Evolutionary conservation across 495 filamentous ascomycete species (phyloP).

Genomic region (Podospora pseudocomata): DNA sequence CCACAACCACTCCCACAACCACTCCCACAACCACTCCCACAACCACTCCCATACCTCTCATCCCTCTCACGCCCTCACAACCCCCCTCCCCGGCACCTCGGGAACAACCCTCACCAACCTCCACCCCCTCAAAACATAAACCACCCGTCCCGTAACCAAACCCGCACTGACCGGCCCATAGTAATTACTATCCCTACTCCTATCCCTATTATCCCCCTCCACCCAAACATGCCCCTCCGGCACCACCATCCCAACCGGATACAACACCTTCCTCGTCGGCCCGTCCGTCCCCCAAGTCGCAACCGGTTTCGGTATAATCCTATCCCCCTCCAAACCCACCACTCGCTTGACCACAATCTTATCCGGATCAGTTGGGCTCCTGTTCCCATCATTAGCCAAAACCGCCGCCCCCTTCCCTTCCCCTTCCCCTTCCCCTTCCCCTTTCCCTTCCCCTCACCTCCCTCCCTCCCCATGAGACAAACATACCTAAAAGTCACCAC

Average conservation of each 20-base stretch:
- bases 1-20: slow-evolving; percentile 51
- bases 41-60: slow-evolving; percentile 46
- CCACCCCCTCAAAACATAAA: slow-evolving; percentile 50
- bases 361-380: slow-evolving; percentile 60
- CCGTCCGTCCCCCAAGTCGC: slow-evolving; percentile 66
- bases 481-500: slow-evolving; percentile 51
- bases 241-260: slow-evolving; percentile 53
- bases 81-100: slow-evolving; percentile 57
- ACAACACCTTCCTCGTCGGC: slow-evolving; percentile 59
- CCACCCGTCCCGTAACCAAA: slow-evolving; percentile 61
- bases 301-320: slow-evolving; percentile 60
- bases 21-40: slow-evolving; percentile 18
- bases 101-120: slow-evolving; percentile 55
- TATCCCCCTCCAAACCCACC: slow-evolving; percentile 66
- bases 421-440: background rate
- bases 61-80: slow-evolving; percentile 57
- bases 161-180: slow-evolving; percentile 65
- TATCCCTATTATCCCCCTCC: slow-evolving; percentile 61
- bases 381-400: slow-evolving; percentile 24
- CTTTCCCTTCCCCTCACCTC: background rate
- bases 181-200: slow-evolving; percentile 67
- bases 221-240: slow-evolving; percentile 75
- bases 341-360: slow-evolving; percentile 65
- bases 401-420: background rate
- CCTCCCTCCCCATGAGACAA: too few relatives aligned